Conservation (phyloP, 2,329 filamentous ascomycete genomes). For the Curvularia sp. region DNA sequence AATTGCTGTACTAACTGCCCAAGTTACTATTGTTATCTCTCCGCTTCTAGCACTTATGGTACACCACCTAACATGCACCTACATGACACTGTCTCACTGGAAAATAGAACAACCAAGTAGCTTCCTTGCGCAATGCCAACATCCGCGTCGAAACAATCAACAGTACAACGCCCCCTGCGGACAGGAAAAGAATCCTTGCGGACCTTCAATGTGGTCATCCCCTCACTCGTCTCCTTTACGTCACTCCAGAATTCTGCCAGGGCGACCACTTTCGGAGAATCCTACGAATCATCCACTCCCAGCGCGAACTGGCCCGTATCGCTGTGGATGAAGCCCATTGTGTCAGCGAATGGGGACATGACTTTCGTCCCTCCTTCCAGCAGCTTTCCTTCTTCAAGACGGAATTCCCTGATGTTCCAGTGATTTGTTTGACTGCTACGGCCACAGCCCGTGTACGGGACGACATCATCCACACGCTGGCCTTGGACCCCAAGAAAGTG, state of each 20-base stretch:
- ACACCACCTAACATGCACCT: conserved; percentile 28
- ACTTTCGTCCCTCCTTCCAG: conserved; percentile 93
- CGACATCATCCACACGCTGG: conserved; percentile 81
- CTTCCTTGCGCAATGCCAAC: conserved; percentile 73
- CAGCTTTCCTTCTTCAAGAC: conserved; percentile 84
- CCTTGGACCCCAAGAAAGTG: conserved; percentile 68
- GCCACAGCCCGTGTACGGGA: conserved; percentile 79
- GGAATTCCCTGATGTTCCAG: conserved; percentile 81
- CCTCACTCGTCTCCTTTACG: conserved; percentile 81
- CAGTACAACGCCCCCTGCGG: conserved; percentile 72
- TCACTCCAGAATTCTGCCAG: conserved; percentile 89
- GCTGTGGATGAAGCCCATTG: conserved; percentile 96
- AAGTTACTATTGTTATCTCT: conserved; percentile 89
- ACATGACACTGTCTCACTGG: conserved; percentile 14
- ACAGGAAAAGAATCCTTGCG: conserved; percentile 72
- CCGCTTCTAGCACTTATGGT: conserved; percentile 90
- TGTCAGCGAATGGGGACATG: conserved; percentile 97
- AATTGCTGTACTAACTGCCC: conserved; percentile 22
- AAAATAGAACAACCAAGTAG: conserved; percentile 84
- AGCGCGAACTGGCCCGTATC: conserved; percentile 84
- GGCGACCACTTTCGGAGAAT: conserved; percentile 77
- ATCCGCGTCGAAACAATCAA: conserved; percentile 88
- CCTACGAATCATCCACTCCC: conserved; percentile 74
- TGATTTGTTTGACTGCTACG: conserved; percentile 92
- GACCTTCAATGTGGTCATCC: conserved; percentile 91